Percentiles rank a stretch among this genome's conserved stretches.
These are phyloP conservation scores for Fusarium sp. DNA, from an alignment of 2,329 filamentous ascomycete genomes.

Conservation along the genomic window DNA sequence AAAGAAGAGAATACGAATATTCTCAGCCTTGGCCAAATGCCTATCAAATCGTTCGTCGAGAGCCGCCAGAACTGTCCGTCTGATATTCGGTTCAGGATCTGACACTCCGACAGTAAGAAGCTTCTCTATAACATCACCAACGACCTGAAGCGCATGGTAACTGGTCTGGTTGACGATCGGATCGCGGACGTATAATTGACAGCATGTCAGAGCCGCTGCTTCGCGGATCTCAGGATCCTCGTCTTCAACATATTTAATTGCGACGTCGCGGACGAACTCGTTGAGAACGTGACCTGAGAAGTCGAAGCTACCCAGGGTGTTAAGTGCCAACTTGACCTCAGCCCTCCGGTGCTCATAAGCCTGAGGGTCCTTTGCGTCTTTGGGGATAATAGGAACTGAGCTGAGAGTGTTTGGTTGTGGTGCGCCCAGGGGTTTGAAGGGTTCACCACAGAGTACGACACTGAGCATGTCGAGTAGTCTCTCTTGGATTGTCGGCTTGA, in stretches of 20 bases:
- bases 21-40: conserved; percentile 96
- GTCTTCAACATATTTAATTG: conserved; percentile 97
- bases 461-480: conserved; percentile 94
- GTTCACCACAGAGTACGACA: conserved; percentile 89
- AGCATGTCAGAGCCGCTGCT: conserved; percentile 95
- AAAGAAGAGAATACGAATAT: conserved; percentile 94
- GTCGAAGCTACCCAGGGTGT: conserved; percentile 97
- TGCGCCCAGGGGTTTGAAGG: conserved; percentile 91
- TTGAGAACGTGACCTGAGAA: conserved; percentile 94
- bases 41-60: conserved; percentile 94
- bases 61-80: conserved; percentile 86
- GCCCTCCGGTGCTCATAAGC: conserved; percentile 84
- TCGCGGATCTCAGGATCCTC: conserved; percentile 94
- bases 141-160: conserved; percentile 95
- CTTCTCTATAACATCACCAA: conserved; percentile 97
- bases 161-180: conserved; percentile 98
- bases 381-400: conserved; percentile 83
- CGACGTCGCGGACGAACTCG: conserved; percentile 97
- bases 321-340: conserved; percentile 92
- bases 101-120: conserved; percentile 94
- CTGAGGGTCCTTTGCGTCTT: conserved; percentile 85
- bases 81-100: conserved; percentile 89
- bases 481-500: conserved; percentile 93
- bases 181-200: conserved; percentile 95
- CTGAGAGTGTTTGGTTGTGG: conserved; percentile 84